Evolutionary conservation across 441 rosid genomes (phyloP).

Genomic region (Francoa sonchifolia): DNA sequence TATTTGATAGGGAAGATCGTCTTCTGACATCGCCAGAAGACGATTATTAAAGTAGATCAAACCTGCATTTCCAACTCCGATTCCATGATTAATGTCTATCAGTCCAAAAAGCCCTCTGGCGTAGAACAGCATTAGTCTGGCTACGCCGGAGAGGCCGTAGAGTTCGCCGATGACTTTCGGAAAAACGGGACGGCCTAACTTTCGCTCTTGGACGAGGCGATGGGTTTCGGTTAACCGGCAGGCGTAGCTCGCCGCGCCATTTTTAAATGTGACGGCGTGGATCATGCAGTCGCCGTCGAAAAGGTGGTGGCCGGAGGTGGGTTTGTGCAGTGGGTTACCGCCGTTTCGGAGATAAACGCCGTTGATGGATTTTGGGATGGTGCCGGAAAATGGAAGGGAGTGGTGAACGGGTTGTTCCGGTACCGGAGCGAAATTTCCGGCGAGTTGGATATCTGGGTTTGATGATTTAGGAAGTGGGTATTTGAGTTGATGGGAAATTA

Average conservation of each 20-base stretch:
- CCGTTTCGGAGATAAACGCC: conserved; percentile 79
- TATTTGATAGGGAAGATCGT: conserved; percentile 65
- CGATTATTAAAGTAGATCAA: conserved; percentile 49
- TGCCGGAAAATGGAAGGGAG: conserved; percentile 36
- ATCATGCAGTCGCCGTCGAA: conserved; percentile 89
- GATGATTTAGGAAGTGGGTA: conserved; percentile 48
- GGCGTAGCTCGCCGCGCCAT: conserved; percentile 43
- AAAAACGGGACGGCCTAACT: conserved; percentile 45
- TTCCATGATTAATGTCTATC: conserved; percentile 44
- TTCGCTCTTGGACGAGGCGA: conserved; percentile 44
- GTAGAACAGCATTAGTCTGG: conserved; percentile 48
- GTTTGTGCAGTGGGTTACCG: conserved; percentile 64
- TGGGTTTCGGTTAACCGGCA: conserved; percentile 66
- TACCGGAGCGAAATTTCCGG: conserved; percentile 69
- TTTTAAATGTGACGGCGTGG: conserved; percentile 39
- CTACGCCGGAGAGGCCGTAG: conserved; percentile 68
- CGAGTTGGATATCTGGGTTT: conserved; percentile 47
- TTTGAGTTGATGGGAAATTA: conserved; percentile 32
- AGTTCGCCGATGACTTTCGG: conserved; percentile 80
- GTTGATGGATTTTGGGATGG: conserved; percentile 38
- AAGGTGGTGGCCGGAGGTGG: conserved; percentile 63
- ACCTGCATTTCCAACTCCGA: conserved; percentile 81
- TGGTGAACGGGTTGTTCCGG: conserved; percentile 45
- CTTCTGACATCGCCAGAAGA: conserved; percentile 80
- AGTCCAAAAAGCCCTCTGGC: conserved; percentile 50